Evolutionary conservation across 371 early-diverging fungal genomes (phyloP), one percentile per base, ranked within the genome.

Genomic region (Mycotypha africana): DNA sequence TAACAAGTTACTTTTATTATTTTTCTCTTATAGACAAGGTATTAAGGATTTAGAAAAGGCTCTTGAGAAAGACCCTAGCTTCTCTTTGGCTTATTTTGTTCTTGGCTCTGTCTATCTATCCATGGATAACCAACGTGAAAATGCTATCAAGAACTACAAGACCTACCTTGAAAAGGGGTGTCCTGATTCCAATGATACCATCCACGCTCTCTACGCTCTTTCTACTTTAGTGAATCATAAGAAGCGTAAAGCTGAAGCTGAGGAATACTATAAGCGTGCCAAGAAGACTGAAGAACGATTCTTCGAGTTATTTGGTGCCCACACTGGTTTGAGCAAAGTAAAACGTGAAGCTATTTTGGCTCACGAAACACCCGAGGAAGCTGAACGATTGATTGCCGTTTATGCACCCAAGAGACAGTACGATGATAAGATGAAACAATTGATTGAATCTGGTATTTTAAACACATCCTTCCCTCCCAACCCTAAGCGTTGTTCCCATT

Each of bases 31-130:
- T 46, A 70, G 68, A 53, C 51, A 58, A 26, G 79, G 81, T 62
- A 69, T 77, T 45, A 76, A 78, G 59, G 84, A 83, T 56, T 58
- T 83, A 48, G 78, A 81, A 45, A 56, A 61, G 22, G 70, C 75
- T 33, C 53, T 83, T 42, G 62, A 65, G 19, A 48, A 51, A 49
- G 74, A 79, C 23, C 72, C 76, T 45, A 60, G 67, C 30, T 79
- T 77, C 40, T 59, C 64, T 38, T 61, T 77, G 38, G 74, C 75
- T 39, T 72, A 81, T 62, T 77, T 74, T 32, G 70, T 78, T 5
- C 60, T 76, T 45, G 84, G 81, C 24, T 76, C 78, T 30, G 65
- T 81, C 23, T 71, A 72, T 53, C 69, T 76, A 49, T 62, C 64
- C 25, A 65, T 64, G 38, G 58, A 53, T 11, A 76, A 79, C 45